Base-by-base conservation (phyloP, 2,329 filamentous ascomycete species). In the Uncinocarpus reesii region DNA sequence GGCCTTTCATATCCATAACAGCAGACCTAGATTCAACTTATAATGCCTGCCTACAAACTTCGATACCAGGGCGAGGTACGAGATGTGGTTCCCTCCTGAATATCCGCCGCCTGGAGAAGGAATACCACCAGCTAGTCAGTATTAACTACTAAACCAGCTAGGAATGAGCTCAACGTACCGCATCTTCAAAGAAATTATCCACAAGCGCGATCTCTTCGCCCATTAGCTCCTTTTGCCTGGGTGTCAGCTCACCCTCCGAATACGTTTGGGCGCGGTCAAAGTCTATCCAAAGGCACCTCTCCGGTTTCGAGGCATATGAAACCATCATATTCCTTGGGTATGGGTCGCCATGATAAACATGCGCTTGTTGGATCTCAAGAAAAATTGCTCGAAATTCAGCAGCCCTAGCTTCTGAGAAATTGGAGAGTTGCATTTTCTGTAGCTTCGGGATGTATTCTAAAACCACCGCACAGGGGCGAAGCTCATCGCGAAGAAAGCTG, bases 231-330 rank as follows among this genome's bases (percentile, higher is more conserved):
- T 34, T 16, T 35, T 16, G 32, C 15, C 16, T 36, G 34, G 18
- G 15, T 18, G 37, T 41, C 5, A 41, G 18, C 15, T 11, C 15
- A 16, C 20, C 15, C 34, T 46, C 40, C 16, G 41, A 31, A 41
- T 47, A 50, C 10, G 48, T 50, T 11, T 3, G 18, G 8, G 48
- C 42, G 4, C 48, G 42, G 34, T 50, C 23, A 21, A 50, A 50
- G 34, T 50, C 48, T 24, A 50, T 47, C 54, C 55, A 57, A 13
- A 55, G 15, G 4, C 50, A 49, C 23, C 54, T 47, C 8, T 55
- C 51, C 0, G 51, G 42, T 18, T 26, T 21, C 7, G 15, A 18
- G 20, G 13, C 26, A 21, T n/a, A 13, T n/a, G n/a, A n/a, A n/a
- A 41, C 26, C 20, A 50, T 40, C 29, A 42, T 47, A 26, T 50